Base-by-base conservation (phyloP, 208 protist genomes). In the Trypanosoma theileri region DNA sequence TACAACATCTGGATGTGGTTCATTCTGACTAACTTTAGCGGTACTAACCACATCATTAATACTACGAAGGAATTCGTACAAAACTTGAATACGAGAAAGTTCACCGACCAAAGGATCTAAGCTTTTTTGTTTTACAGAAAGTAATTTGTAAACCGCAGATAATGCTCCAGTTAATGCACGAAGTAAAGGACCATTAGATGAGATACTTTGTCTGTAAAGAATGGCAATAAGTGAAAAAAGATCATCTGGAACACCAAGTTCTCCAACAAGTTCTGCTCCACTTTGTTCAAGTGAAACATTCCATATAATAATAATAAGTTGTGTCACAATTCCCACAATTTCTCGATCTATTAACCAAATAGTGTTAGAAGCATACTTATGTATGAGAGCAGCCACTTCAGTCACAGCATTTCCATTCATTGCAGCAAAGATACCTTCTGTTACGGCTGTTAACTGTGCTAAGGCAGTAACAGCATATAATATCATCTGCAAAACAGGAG, bases 61-160 rank as follows among this genome's bases (percentile, higher is more conserved):
- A 17, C 46, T 24, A 3, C 75, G 80, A 52, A 94, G 61, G 56
- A 85, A 89, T 16, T 78, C 44, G 9, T 89, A 44, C 21, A 94
- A 19, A 0, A 73, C 66, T 0, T 63, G 21, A 35, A 90, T 77
- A 40, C 82, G 85, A 0, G 80, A 73, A 17, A 17, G n/a, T 2
- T 51, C 28, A 12, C 48, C 21, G 17, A 59, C 59, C 3, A 83
- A 53, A 1, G 71, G 41, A 0, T 72, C 55, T 3, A 77, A 65
- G 51, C 81, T 84, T 10, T 51, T 35, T 9, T 65, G 66, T 71
- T 95, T 95, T 16, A 92, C 71, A 0, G 70, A 80, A 1, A 84
- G 84, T n/a, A 93, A 73, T 66, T 93, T 90, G 62, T 77, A 81
- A 12, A 89, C 66, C 0, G 84, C 83, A 4, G 87, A 93, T 22